These are phyloP conservation scores for Boletus pseudopeckii DNA, from an alignment of 768 basidiomycete genomes.

Conservation along the genomic window DNA sequence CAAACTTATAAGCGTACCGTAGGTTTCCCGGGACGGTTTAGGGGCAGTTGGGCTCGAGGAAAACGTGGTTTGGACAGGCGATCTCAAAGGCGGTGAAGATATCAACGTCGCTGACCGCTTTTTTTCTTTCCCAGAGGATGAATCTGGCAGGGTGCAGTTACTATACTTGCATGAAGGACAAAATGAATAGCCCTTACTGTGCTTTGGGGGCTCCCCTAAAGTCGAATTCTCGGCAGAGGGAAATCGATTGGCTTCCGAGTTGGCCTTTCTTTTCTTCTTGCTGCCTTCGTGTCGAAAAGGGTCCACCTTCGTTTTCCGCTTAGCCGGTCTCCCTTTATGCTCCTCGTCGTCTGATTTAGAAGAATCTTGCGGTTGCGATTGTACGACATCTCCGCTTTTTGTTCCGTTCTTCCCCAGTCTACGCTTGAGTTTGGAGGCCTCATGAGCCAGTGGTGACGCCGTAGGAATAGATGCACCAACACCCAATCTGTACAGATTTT, in stretches of 20 bases:
- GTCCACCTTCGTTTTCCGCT: constrained; percentile 58
- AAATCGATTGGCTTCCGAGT: neutral
- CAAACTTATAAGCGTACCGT: constrained; percentile 18
- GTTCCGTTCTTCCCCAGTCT: constrained; percentile 49
- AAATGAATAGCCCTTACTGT: constrained; percentile 13
- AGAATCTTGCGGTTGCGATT: constrained; percentile 19
- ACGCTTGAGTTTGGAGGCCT: constrained; percentile 59
- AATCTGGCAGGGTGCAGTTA: constrained; percentile 7
- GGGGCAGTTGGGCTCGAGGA: neutral
- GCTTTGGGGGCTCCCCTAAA: neutral
- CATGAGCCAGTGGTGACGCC: constrained; percentile 42
- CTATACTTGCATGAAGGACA: neutral
- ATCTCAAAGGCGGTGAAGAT: constrained; percentile 1
- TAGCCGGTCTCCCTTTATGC: constrained; percentile 53
- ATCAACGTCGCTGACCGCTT: neutral
- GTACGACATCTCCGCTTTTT: constrained; percentile 46
- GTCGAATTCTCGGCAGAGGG: neutral
- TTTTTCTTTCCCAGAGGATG: constrained; percentile 5
- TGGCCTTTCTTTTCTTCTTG: constrained; percentile 45
- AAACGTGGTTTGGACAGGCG: constrained; percentile 6
- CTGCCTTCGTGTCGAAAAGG: constrained; percentile 45
- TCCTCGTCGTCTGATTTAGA: constrained; percentile 47
- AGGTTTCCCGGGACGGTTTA: constrained; percentile 1
- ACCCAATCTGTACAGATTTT: constrained; percentile 51
- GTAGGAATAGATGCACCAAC: constrained; percentile 67